Evolutionary conservation across 2,329 filamentous ascomycete species (phyloP).

Genomic region (Penicillium digitatum): DNA sequence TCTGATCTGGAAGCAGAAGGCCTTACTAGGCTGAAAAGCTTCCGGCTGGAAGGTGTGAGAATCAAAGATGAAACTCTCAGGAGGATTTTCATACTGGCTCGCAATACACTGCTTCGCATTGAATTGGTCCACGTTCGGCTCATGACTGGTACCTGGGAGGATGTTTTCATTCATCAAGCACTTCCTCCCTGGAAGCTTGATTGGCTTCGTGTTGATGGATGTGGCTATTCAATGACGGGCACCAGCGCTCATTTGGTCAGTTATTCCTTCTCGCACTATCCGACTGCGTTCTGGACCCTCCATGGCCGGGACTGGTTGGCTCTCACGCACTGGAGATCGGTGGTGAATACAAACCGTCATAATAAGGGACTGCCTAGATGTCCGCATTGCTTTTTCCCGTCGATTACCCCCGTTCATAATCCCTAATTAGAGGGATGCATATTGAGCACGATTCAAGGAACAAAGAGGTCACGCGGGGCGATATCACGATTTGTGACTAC

Average conservation of each 20-base stretch:
- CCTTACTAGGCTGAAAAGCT: not conserved
- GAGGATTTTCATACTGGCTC: not conserved
- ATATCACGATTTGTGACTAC: not conserved
- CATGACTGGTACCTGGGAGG: not conserved
- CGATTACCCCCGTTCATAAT: not conserved
- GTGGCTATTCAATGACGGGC: not conserved
- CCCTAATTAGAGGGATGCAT: not conserved
- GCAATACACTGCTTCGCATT: not conserved
- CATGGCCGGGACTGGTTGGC: not conserved
- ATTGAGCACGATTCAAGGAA: no score
- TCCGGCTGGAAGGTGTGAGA: not conserved
- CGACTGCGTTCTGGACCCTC: not conserved
- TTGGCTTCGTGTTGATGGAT: not conserved
- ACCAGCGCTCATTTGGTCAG: not conserved
- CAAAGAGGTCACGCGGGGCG: not conserved
- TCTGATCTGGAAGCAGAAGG: not conserved
- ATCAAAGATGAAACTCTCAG: not conserved
- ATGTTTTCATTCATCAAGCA: not conserved
- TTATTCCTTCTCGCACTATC: not conserved
- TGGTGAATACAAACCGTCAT: not conserved
- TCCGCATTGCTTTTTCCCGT: not conserved
- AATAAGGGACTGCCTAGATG: not conserved
- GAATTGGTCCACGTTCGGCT: not conserved
- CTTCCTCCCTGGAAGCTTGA: not conserved
- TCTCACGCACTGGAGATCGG: not conserved